Percentiles rank a stretch among this genome's conserved stretches.
Evolutionary conservation across 2,329 filamentous ascomycete genomes (phyloP).

Genomic region (Herpotrichia juniperi): DNA sequence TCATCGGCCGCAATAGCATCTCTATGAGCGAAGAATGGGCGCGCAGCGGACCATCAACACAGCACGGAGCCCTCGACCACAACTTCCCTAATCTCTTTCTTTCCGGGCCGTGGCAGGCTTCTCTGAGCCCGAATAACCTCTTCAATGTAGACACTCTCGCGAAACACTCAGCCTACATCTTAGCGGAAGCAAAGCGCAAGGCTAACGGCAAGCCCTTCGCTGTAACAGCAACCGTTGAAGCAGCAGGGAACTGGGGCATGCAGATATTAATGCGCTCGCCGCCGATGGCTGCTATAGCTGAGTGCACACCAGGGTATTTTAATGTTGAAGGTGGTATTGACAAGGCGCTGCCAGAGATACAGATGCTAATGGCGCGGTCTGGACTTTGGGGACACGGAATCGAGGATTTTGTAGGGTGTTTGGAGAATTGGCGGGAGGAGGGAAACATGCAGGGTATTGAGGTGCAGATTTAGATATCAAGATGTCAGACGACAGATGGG

Average conservation of each 20-base stretch:
- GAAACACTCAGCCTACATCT: conserved; percentile 21
- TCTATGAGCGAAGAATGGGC: conserved; percentile 53
- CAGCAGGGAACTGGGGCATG: conserved; percentile 21
- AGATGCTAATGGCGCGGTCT: conserved; percentile 19
- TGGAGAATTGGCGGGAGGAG: conserved; percentile 19
- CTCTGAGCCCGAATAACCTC: conserved; percentile 15
- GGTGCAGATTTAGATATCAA: not conserved
- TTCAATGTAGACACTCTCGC: conserved; percentile 18
- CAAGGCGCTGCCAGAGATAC: conserved; percentile 17
- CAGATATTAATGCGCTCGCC: conserved; percentile 17
- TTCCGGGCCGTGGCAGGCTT: conserved; percentile 22
- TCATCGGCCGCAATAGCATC: conserved; percentile 51
- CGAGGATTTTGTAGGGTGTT: conserved; percentile 18
- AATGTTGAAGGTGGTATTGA: conserved; percentile 26
- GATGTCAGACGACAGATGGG: no score
- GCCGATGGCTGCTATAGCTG: conserved; percentile 16
- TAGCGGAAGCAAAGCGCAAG: conserved; percentile 12
- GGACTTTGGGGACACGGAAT: conserved; percentile 24
- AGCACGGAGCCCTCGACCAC: conserved; percentile 47
- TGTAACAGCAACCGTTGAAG: conserved; percentile 12
- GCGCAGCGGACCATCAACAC: conserved; percentile 44
- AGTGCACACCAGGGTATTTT: conserved; percentile 26
- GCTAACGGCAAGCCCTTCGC: conserved; percentile 14
- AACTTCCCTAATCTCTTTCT: conserved; percentile 28
- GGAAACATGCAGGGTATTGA: conserved; percentile 12